Conservation (phyloP, 1,139 yeast genomes). For the Lodderomyces parapsilosis region DNA sequence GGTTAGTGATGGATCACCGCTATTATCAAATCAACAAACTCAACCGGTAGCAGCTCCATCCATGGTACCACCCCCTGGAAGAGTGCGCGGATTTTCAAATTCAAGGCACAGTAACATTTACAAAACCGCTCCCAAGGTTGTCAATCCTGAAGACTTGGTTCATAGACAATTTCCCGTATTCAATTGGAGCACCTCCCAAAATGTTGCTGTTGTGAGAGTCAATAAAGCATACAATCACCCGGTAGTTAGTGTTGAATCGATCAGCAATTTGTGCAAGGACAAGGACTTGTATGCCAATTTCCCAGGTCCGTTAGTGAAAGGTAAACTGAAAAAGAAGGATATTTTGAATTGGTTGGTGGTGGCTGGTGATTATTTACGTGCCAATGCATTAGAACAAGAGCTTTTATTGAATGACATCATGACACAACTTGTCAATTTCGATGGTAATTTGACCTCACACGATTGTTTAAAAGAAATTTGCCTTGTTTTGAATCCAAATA, state of each 20-base stretch:
- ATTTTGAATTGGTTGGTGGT: slow-evolving; percentile 58
- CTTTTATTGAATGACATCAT: slow-evolving; percentile 32
- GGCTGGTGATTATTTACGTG: slow-evolving; percentile 15
- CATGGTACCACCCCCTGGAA: slow-evolving; percentile 13
- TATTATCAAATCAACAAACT: slow-evolving; percentile 3
- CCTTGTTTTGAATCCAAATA: slow-evolving; percentile 32
- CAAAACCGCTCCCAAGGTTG: slow-evolving; percentile 25
- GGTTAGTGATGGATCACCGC: slow-evolving; percentile 10
- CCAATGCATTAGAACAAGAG: slow-evolving; percentile 21
- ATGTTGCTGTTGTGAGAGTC: slow-evolving; percentile 32
- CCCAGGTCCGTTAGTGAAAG: slow-evolving; percentile 66
- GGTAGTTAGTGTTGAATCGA: slow-evolving; percentile 18
- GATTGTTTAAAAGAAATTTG: slow-evolving; percentile 29
- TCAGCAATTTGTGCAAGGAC: slow-evolving; percentile 21
- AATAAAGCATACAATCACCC: slow-evolving; percentile 14
- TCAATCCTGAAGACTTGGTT: slow-evolving; percentile 34
- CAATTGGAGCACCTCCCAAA: slow-evolving; percentile 57
- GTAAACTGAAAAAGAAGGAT: slow-evolving; percentile 60
- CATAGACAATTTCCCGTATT: slow-evolving; percentile 78
- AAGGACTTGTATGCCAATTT: slow-evolving; percentile 26
- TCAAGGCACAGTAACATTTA: slow-evolving; percentile 26
- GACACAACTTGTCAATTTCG: slow-evolving; percentile 24
- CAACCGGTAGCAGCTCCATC: slow-evolving; percentile 4
- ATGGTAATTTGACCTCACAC: slow-evolving; percentile 29
- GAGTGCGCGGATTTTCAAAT: slow-evolving; percentile 31